Evolutionary conservation across 108 stramenopile species (phyloP), one percentile per base, ranked within the genome.

Genomic region (Nitzschia sp.): DNA sequence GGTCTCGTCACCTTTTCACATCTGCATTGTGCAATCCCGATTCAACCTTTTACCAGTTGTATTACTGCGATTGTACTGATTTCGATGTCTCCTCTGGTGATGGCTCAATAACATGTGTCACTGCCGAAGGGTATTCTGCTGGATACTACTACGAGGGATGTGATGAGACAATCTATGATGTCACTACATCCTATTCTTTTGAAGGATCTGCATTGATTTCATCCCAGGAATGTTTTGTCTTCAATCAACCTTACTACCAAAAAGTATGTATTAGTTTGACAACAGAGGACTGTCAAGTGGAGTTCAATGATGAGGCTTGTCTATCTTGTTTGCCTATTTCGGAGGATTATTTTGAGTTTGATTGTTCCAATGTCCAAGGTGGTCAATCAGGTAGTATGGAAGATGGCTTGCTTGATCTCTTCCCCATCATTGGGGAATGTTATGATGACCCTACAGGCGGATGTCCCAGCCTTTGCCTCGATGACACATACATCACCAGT

Each of bases 341-440:
- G 11, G 43, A 17, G 20, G 17, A 43, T 5, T 62, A 19, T 5
- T 44, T 11, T 6, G 14, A 26, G 3, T 62, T 44, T 38, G 61
- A 62, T 44, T 62, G 61, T 24, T 40, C 21, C 43, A 62, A 62
- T 10, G 61, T 62, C 2, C 38, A 62, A 62, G 61, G 61, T 38
- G 61, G 61, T n/a, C 21, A 24, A 24, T 15, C 43, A 5, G 61
- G 43, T 8, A 38, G 20, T 24, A 17, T 48, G n/a, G 46, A 48
- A 48, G 46, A 17, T 17, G 15, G 19, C 8, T n/a, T 46, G 15
- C 14, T 46, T 2, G n/a, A 62, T n/a, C 6, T 62, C 17, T 11
- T 62, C 7, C 61, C 61, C 20, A 44, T 46, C 10, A 14, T 62
- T 8, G 61, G 11, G 10, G 20, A 11, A 20, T 62, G 61, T 34